phyloP scores from a whole-genome alignment of 495 filamentous ascomycete genomes.

The Peziza echinospora region DNA sequence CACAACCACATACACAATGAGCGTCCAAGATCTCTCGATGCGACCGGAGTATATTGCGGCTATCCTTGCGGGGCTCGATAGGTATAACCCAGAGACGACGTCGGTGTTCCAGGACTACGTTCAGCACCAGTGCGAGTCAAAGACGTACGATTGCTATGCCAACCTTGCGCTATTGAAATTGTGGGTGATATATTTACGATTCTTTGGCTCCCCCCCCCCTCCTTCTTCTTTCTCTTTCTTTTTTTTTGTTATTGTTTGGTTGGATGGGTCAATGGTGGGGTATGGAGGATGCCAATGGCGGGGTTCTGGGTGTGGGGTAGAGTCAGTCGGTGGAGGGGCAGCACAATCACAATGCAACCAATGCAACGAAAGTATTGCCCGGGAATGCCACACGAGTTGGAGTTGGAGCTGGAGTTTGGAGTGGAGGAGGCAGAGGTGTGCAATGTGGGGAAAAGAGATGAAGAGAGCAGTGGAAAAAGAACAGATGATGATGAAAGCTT shows the following conservation, averaged over 20 bases:
- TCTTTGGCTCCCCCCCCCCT: conserved; percentile 1
- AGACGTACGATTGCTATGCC: conserved; percentile 84
- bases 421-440: neutral
- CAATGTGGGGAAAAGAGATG: too few species aligned
- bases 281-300: neutral
- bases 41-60: conserved; percentile 70
- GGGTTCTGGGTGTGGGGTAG: neutral
- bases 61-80: conserved; percentile 86
- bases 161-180: conserved; percentile 92
- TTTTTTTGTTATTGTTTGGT: conserved; percentile 2
- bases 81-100: conserved; percentile 97
- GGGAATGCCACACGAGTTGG: too few species aligned
- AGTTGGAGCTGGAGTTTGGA: too few species aligned
- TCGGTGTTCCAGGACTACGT: conserved; percentile 89
- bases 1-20: too few species aligned
- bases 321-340: too few species aligned
- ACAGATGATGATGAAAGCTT: conserved; percentile 47
- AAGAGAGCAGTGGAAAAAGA: too few species aligned
- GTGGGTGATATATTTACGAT: conserved; percentile 36
- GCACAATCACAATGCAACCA: too few species aligned
- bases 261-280: too few species aligned
- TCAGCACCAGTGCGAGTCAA: conserved; percentile 78
- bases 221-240: too few species aligned
- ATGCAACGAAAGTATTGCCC: too few species aligned
- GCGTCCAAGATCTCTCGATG: neutral